A percentile compares a stretch with the other conserved stretches of the same genome.
Conservation (phyloP, 2,329 filamentous ascomycete species). For the Acephala macrosclerotiorum region DNA sequence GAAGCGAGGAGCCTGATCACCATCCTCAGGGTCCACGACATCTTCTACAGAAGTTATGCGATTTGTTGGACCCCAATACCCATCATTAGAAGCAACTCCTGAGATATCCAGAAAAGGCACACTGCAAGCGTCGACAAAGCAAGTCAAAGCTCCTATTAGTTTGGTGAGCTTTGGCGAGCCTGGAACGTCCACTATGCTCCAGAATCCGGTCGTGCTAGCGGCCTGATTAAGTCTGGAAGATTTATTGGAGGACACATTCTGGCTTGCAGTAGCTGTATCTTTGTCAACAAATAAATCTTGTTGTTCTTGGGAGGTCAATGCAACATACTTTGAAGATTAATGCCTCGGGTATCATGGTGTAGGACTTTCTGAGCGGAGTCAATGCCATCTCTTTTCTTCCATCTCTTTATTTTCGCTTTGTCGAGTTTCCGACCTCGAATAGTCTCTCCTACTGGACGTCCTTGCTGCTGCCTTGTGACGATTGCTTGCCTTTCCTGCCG, state of each 20-base stretch:
- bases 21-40: not conserved
- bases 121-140: not conserved
- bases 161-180: not conserved
- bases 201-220: too few relatives aligned
- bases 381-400: not conserved
- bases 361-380: too few relatives aligned
- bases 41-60: not conserved
- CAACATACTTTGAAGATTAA: not conserved
- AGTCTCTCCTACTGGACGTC: not conserved
- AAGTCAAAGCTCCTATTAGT: not conserved
- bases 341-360: not conserved
- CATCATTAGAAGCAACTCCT: not conserved
- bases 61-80: not conserved
- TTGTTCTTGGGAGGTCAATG: too few relatives aligned
- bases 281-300: too few relatives aligned
- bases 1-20: too few relatives aligned
- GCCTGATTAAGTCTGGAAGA: too few relatives aligned
- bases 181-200: not conserved
- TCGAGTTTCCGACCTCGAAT: constrained; percentile 3
- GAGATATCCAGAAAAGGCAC: not conserved
- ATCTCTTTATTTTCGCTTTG: not conserved
- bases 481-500: constrained; percentile 7
- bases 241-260: not conserved
- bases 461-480: not conserved
- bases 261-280: too few relatives aligned